These are phyloP conservation scores for Diutina catenulata DNA, from an alignment of 1,139 yeast genomes.

Conservation along the genomic window DNA sequence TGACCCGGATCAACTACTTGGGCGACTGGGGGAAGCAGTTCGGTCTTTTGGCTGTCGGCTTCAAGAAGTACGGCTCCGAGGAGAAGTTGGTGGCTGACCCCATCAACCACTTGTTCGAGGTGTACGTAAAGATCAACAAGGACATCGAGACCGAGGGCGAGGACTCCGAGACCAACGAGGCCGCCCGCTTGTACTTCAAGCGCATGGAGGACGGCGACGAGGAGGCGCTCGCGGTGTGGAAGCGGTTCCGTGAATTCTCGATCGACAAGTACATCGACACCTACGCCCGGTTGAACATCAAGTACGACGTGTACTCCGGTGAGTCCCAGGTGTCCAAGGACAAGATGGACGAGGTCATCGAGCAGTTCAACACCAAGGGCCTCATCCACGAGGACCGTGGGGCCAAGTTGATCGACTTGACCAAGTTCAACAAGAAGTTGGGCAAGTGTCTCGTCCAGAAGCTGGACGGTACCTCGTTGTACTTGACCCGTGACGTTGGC, in stretches of 20 bases:
- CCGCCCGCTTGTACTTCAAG: conserved; percentile 81
- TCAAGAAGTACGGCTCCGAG: conserved; percentile 72
- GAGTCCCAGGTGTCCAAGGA: conserved; percentile 87
- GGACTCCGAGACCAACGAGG: conserved; percentile 56
- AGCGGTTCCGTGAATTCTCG: conserved; percentile 78
- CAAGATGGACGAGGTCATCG: conserved; percentile 55
- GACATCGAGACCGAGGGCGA: conserved; percentile 73
- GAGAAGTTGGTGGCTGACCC: conserved; percentile 67
- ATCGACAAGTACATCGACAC: conserved; percentile 80
- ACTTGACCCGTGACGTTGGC: conserved; percentile 94
- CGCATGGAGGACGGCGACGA: conserved; percentile 92
- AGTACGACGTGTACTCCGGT: conserved; percentile 83
- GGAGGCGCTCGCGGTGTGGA: conserved; percentile 71
- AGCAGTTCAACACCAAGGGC: conserved; percentile 52
- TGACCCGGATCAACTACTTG: conserved; percentile 78
- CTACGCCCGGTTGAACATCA: conserved; percentile 83
- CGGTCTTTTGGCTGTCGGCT: conserved; percentile 92
- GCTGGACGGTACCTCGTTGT: conserved; percentile 91
- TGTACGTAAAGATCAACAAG: conserved; percentile 77
- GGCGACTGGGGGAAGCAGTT: conserved; percentile 99
- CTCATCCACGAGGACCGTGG: conserved; percentile 84
- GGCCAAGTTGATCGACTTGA: conserved; percentile 79
- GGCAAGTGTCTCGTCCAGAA: conserved; percentile 93
- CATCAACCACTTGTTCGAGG: conserved; percentile 88
- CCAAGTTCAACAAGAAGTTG: conserved; percentile 78